Base-by-base conservation (phyloP, 345 rosid species). In the Excoecaria cochinchinensis region DNA sequence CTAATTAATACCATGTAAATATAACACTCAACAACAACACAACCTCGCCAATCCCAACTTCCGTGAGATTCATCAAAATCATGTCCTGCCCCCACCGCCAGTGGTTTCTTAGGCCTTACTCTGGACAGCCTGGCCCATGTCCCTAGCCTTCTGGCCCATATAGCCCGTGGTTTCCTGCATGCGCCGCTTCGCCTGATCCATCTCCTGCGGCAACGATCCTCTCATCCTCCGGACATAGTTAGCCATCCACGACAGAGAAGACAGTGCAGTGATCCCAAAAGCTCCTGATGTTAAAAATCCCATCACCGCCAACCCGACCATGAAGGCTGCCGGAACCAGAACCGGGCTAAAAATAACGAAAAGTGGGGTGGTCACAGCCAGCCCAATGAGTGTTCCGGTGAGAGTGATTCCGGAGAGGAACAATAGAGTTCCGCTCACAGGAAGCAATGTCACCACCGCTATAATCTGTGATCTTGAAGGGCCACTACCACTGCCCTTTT, bases 271-370 rank as follows among this genome's bases (percentile, higher is more conserved):
- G 39, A 92, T 83, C 78, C 95, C 97, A 31, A 95, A 81, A 19
- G 90, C 90, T 6, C 92, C 92, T 0, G 99, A 90, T 0, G 87
- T 76, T 66, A 90, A 77, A 74, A 90, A 88, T 10, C 90, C 99
- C 0, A 81, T 48, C 82, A 90, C 83, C 0, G 92, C 88, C 66
- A 92, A 64, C 61, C 85, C 89, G 13, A 92, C 65, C 6, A 70
- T 79, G 15, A 91, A 73, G 15, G 88, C 87, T 0, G 97, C 91
- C 0, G 99, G 94, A 40, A 92, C 91, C 3, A 95, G 76, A 52
- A 95, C 85, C 0, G 93, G 99, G 84, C 98, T 92, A 84, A 85
- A 91, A 66, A 95, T 74, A 55, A 95, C 55, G 51, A 95, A 84
- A 48, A 91, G 69, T 1, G 97, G 95, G 13, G 92, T 88, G 36